Evolutionary conservation across 768 basidiomycete species (phyloP), one percentile per base, ranked within the genome.

Genomic region (Boletus barrowsii): DNA sequence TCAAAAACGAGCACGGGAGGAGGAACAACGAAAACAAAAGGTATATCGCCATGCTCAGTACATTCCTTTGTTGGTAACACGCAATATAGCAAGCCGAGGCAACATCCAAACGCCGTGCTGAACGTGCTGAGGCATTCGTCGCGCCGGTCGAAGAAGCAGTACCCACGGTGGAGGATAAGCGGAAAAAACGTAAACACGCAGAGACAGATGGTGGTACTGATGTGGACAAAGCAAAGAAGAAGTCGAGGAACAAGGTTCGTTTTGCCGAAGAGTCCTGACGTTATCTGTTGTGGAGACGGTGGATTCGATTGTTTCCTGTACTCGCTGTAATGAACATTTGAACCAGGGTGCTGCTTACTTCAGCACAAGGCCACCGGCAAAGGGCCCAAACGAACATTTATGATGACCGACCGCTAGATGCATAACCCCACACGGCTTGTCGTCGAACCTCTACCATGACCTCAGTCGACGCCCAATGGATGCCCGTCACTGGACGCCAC

Each of bases 61-160:
- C 10, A 35, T 40, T 17, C 35, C 32, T 41, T 20, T 10, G 45
- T 51, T 18, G 48, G 33, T 53, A 20, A 49, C 60, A 26, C 32
- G 15, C 53, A 13, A 22, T 41, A 42, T 58, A 95, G 90, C 94
- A 98, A 91, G 78, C 80, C 24, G 88, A 89, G 57, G 78, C 79
- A 11, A 82, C 83, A 5, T 85, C 80, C 22, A 82, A 85, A 63
- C 83, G 87, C 51, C 83, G 79, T 42, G 88, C 84, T 22, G 85
- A 90, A 68, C 86, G 97, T 20, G 90, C 91, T 50, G 87, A 93
- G 70, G 91, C 82, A 1, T 98, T 90, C 52, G 78, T 94, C 43
- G 91, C 94, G 3, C 97, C 97, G 3, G 77, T 73, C n/a, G 96
- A 99, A 69, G 74, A 75, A 20, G 80, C 79, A 2, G 88, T 79